Base-by-base conservation (phyloP, 805 yeast species). In the Hanseniaspora hatyaiensis region DNA sequence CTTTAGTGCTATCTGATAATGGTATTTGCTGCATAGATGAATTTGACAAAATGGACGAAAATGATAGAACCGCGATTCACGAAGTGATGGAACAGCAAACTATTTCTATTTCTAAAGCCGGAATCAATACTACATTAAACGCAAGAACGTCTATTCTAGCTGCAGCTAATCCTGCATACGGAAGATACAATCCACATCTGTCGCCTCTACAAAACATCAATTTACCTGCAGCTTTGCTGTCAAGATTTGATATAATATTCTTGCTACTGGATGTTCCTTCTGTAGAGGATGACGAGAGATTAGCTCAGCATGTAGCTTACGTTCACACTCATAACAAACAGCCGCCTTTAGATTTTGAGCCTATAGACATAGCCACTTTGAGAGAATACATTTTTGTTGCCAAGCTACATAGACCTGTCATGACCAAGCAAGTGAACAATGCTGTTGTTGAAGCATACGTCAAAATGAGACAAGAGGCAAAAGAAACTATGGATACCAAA, bases 51-150 rank as follows among this genome's bases (percentile, higher is more conserved):
- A 92, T 92, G 98, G 96, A 89, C 62, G 98, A 92, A 64, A 67
- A 74, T 53, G 98, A 92, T 66, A 74, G 98, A 59, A 92, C 97
- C 0, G 97, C 97, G 1, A 92, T 92, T 59, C 97, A 89, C 65
- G 98, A 89, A 70, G 98, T 92, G 29, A 92, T 92, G 98, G 98
- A 92, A 67, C 98, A 92, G 64, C 98, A 92, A 65, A 92, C 98
- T 2, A 92, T 92, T 51, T 84, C 95, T 19, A 92, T 92, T 50
- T 84, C 96, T 36, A 92, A 92, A 65, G 98, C 98, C 3, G 98
- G 98, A 55, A 92, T 92, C 56, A 84, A 92, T 53, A 92, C 98
- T 8, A 85, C 96, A 2, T 70, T 92, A 56, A 92, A 92, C 61
- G 98, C 98, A 6, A 76, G 98, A 62, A 77, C 97, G 0, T 88